A percentile compares a stretch with the other conserved stretches of the same genome.
Evolutionary conservation across 495 filamentous ascomycete genomes (phyloP).

Genomic region (Cercophora sp.): DNA sequence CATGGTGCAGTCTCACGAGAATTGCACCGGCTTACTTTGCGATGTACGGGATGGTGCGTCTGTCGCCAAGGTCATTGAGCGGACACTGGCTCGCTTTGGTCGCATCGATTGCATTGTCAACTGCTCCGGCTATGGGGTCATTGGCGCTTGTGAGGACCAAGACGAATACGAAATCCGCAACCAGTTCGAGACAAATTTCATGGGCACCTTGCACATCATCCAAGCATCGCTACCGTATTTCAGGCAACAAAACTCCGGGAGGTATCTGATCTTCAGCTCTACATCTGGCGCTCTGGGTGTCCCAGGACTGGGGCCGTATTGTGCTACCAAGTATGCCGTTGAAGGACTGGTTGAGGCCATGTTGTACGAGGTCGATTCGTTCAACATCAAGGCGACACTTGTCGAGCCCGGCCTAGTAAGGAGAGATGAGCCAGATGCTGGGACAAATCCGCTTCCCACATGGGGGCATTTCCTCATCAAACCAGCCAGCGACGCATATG

Average conservation of each 20-base stretch:
- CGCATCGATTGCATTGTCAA: slow-evolving; percentile 87
- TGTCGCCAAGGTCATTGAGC: slow-evolving; percentile 65
- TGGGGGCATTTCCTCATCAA: slow-evolving; percentile 94
- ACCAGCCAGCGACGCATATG: slow-evolving; percentile 76
- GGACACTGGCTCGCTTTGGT: slow-evolving; percentile 68
- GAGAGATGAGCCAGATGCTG: slow-evolving; percentile 58
- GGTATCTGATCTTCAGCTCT: slow-evolving; percentile 91
- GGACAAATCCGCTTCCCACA: slow-evolving; percentile 57
- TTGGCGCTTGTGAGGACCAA: slow-evolving; percentile 94
- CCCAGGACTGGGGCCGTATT: slow-evolving; percentile 87
- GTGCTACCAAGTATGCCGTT: slow-evolving; percentile 93
- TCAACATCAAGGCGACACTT: slow-evolving; percentile 87
- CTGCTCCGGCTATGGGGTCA: slow-evolving; percentile 87
- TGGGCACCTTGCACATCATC: slow-evolving; percentile 89
- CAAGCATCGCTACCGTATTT: slow-evolving; percentile 88
- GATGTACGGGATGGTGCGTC: slow-evolving; percentile 83
- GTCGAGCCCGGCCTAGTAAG: slow-evolving; percentile 88
- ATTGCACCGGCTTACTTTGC: slow-evolving; percentile 77
- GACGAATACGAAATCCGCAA: slow-evolving; percentile 91
- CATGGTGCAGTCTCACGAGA: slow-evolving; percentile 64
- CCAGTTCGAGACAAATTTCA: slow-evolving; percentile 96
- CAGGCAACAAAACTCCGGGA: slow-evolving; percentile 64
- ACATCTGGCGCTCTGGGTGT: slow-evolving; percentile 87
- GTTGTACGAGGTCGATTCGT: slow-evolving; percentile 88
- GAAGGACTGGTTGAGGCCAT: slow-evolving; percentile 94